Evolutionary conservation across 2,329 filamentous ascomycete species (phyloP).

Genomic region (Cryphonectria carpinicola): DNA sequence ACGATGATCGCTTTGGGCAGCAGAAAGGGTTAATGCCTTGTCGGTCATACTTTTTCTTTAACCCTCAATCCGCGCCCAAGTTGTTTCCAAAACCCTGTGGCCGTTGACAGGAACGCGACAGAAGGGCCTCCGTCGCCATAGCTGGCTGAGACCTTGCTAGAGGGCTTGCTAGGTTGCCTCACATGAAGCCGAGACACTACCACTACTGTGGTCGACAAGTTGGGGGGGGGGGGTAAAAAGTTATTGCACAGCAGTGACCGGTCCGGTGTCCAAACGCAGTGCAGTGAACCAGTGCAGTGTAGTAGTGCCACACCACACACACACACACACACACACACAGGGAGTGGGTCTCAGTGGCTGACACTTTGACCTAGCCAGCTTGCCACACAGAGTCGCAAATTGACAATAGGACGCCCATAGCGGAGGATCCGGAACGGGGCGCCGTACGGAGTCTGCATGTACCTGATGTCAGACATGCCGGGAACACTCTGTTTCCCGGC

Average conservation of each 20-base stretch:
- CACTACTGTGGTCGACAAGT: neutral
- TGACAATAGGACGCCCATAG: neutral
- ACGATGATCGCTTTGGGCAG: neutral
- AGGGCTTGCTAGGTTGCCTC: neutral
- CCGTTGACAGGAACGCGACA: neutral
- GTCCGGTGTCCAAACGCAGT: neutral
- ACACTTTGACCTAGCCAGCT: neutral
- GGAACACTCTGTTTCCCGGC: conserved; percentile 21
- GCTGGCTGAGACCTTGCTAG: too few species aligned
- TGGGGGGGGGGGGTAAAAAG: neutral
- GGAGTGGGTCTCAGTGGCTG: neutral
- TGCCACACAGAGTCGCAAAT: conserved; percentile 5
- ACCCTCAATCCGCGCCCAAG: neutral
- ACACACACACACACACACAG: neutral
- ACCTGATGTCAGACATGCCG: conserved; percentile 18
- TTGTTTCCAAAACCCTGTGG: neutral
- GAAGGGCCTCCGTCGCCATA: neutral
- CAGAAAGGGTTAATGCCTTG: neutral
- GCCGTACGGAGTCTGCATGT: conserved; percentile 5
- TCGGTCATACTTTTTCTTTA: neutral
- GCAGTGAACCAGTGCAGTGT: neutral
- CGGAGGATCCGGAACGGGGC: conserved; percentile 22
- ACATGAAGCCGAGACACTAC: neutral
- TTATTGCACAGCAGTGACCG: neutral
- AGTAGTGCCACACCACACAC: neutral